Evolutionary conservation across 495 filamentous ascomycete species (phyloP), one percentile per base, ranked within the genome.

Genomic region (Aspergillus haitiensis): DNA sequence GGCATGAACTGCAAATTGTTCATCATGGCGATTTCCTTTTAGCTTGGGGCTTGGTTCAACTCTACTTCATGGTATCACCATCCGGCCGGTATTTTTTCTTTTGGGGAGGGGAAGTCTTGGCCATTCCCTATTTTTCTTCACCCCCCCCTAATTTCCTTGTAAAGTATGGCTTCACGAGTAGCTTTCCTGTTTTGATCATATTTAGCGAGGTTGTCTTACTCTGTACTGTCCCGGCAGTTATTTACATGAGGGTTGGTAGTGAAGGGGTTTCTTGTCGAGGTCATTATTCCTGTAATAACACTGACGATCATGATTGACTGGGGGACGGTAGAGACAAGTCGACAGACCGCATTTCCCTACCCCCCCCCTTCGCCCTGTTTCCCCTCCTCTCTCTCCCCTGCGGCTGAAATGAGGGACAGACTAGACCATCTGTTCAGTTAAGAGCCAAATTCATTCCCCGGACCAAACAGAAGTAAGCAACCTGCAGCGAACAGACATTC

Each of bases 121-220:
- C 9, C 13, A 10, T 21, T 36, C 56, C 16, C 45, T 31, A 34
- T n/a, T 54, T 15, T 54, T 37, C 32, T 61, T 35, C 34, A 21
- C n/a, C 13, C 7, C 46, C 21, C 53, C 60, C 47, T 52, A 53
- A 39, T n/a, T 55, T 31, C 34, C 52, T 50, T 48, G 58, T 50
- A 49, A 59, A 59, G 57, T 9, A 49, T 27, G 21, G 50, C 37
- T 50, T 54, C 48, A 6, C 44, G 50, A 31, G 40, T 53, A 40
- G 35, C 35, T 33, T 64, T 56, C 62, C 62, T n/a, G 7, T 50
- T 64, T 0, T 51, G 62, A 58, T 55, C 39, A 64, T 54, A 48
- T 54, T 60, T 60, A 60, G 58, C 58, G 58, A 60, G 35, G 34
- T 47, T 56, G 56, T 27, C 21, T 27, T 27, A 27, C 21, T 1